phyloP scores from a whole-genome alignment of 352 stramenopile species.

The Phytophthora quininea region DNA sequence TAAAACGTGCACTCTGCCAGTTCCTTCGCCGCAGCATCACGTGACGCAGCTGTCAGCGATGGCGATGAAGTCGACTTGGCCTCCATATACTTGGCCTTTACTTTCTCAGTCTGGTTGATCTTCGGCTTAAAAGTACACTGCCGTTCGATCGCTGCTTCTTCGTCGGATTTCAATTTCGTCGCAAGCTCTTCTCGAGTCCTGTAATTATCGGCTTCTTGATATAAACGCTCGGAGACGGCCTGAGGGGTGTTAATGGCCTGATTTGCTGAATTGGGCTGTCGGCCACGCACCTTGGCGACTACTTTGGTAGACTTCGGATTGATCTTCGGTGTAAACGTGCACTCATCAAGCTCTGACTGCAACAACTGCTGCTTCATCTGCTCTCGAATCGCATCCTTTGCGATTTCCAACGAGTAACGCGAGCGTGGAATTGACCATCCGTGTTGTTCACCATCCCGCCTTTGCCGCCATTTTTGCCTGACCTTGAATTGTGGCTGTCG shows the following conservation, averaged over 20 bases:
- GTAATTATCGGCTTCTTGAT: constrained; percentile 81
- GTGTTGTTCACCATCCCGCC: constrained; percentile 29
- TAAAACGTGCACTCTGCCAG: constrained; percentile 80
- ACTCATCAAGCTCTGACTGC: constrained; percentile 76
- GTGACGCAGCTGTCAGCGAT: constrained; percentile 54
- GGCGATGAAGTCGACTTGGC: constrained; percentile 37
- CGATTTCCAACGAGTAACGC: constrained; percentile 78
- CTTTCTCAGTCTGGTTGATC: constrained; percentile 67
- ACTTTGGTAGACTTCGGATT: constrained; percentile 81
- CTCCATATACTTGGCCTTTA: constrained; percentile 84
- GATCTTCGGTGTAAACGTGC: constrained; percentile 76
- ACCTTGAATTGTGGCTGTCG: constrained; percentile 10
- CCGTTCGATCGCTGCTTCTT: constrained; percentile 72
- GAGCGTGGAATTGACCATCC: constrained; percentile 68
- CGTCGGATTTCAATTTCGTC: constrained; percentile 61
- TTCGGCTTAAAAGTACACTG: constrained; percentile 83
- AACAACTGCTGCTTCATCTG: constrained; percentile 83
- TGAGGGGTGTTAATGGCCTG: constrained; percentile 32
- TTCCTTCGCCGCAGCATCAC: constrained; percentile 66
- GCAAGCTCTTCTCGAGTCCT: constrained; percentile 74
- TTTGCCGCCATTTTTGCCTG: constrained; percentile 30
- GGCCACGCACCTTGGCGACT: constrained; percentile 58
- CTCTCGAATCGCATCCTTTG: constrained; percentile 80
- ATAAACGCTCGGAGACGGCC: constrained; percentile 69
- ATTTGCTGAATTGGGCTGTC: constrained; percentile 30